Evolutionary conservation across 352 stramenopile genomes (phyloP), one percentile per base, ranked within the genome.

Genomic region (Phytophthora litchii): DNA sequence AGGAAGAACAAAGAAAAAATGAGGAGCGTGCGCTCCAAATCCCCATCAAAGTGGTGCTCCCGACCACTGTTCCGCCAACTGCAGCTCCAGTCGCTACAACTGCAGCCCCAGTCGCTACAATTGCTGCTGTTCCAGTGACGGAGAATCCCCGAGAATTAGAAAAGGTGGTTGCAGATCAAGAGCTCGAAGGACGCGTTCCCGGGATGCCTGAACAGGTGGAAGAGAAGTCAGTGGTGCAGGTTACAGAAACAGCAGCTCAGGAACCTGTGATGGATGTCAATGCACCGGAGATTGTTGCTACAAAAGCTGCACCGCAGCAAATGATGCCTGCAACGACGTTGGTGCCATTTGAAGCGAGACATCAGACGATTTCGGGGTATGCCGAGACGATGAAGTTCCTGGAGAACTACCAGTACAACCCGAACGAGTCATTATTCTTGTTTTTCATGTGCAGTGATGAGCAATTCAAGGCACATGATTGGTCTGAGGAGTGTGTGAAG

Each of bases 381-480:
- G 56, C 65, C 14, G 62, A 75, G 36, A 76, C 68, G 5, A 80
- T 76, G 50, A 64, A 73, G 40, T 88, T 79, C 34, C 60, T 91
- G 12, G 60, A 75, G 44, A 79, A 54, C 25, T 89, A 89, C 44
- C 54, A 55, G 49, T 64, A 23, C n/a, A 60, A 55, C 34, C 41
- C 51, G 40, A 41, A 71, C 54, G 77, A 89, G 45, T 69, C 64
- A 14, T 47, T 91, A 31, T 89, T 88, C 38, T 55, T 91, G 10
- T 78, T 88, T 45, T 91, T 91, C 55, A 72, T 76, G 27, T 91
- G 82, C 59, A 89, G 80, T 19, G 79, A 91, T 43, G 63, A 86
- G 21, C 41, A 76, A 10, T 81, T 82, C 34, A 70, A 81, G 11
- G 51, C 74, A 10, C 47, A 58, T 17, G 77, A 91, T 45, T 89